phyloP scores from a whole-genome alignment of 1,139 yeast species.

The Scheffersomyces stambukii region DNA sequence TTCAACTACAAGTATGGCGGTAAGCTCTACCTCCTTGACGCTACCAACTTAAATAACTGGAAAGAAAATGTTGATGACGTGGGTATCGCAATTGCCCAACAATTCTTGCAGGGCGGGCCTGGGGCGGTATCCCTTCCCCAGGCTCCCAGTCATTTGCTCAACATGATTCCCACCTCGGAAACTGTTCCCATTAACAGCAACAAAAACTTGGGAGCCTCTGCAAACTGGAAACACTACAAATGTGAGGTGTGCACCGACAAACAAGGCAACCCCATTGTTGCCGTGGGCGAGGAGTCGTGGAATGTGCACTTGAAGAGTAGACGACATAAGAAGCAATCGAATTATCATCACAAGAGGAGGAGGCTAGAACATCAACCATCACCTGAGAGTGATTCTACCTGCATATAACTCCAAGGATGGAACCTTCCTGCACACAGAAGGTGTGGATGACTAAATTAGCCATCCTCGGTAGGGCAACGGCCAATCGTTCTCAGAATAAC shows the following conservation, averaged over 20 bases:
- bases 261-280: conserved; percentile 51
- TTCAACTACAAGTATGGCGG: conserved; percentile 56
- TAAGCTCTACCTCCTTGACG: conserved; percentile 64
- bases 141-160: conserved; percentile 42
- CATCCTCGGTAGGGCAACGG: no score
- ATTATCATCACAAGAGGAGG: no score
- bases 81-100: conserved; percentile 49
- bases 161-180: conserved; percentile 24
- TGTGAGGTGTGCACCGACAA: conserved; percentile 67
- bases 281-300: conserved; percentile 76
- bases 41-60: conserved; percentile 70
- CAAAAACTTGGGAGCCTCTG: conserved; percentile 32
- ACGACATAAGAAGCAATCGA: conserved; percentile 53
- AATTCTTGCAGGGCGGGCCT: conserved; percentile 25
- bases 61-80: conserved; percentile 45
- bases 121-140: conserved; percentile 19
- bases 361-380: no score
- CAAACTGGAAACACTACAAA: conserved; percentile 62
- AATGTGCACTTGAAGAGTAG: conserved; percentile 61
- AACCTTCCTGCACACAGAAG: no score
- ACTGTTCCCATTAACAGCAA: conserved; percentile 37
- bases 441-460: no score
- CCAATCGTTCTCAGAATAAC: no score
- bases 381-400: no score
- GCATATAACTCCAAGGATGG: no score